Evolutionary conservation across 441 rosid species (phyloP), one percentile per base, ranked within the genome.

Genomic region (Croton laevigatus): DNA sequence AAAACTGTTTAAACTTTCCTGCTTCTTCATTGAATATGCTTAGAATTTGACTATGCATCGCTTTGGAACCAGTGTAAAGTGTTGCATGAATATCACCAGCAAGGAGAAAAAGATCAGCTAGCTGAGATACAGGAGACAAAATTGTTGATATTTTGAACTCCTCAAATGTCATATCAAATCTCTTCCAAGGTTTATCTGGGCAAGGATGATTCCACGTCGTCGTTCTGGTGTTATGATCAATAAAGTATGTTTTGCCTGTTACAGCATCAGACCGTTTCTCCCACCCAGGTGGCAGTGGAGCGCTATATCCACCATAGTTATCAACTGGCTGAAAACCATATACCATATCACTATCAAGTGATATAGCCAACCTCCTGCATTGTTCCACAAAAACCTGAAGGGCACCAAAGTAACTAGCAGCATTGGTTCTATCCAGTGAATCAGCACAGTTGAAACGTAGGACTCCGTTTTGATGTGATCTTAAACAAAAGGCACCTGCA

Each of bases 21-120:
- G 93, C 81, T 81, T 95, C 99, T 79, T 95, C 99, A 73, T 83
- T 91, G 84, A 95, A 95, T 78, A 95, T 95, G 81, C 79, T 89
- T 45, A 95, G 97, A 81, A 95, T 88, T 83, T 95, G 99, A 83
- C 98, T 91, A 80, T 95, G 99, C 98, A 95, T 95, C 53, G 99
- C 99, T 87, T 95, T 91, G 22, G 98, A 95, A 66, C 99, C 98
- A 66, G 99, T 95, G 78, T 95, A 93, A 23, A 95, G 99, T 42
- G 97, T 95, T 57, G 99, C 99, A 77, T 91, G 98, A 73, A 91
- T 87, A 87, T 93, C 99, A 71, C 99, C 98, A 76, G 93, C 92
- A 69, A 92, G 88, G 75, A 95, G 86, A 73, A 95, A 95, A 77
- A 95, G 90, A 82, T 95, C 98, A 64, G 97, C 99, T 52, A 93